phyloP scores from a whole-genome alignment of 257 asterid genomes.

The Solanum bulbocastanum region DNA sequence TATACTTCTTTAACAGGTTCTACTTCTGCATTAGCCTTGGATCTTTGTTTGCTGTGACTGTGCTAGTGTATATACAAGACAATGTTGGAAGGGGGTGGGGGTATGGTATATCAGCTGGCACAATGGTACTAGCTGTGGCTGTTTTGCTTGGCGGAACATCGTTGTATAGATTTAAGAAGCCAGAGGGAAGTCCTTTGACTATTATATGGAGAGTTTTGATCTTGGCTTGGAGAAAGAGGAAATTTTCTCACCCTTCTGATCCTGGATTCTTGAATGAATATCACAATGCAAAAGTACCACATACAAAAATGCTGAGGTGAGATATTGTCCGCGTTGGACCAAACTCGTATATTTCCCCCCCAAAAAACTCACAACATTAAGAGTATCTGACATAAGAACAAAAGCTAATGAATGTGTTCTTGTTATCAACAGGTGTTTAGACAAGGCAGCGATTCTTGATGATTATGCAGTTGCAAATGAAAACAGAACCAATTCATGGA shows the following conservation, averaged over 20 bases:
- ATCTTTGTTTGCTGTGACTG: slow-evolving; percentile 4
- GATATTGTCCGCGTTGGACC: background rate
- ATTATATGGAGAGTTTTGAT: background rate
- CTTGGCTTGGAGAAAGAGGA: slow-evolving; percentile 3
- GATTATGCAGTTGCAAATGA: slow-evolving; percentile 6
- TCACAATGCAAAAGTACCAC: slow-evolving; percentile 38
- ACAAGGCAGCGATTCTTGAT: slow-evolving; percentile 61
- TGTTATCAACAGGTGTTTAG: slow-evolving; percentile 41
- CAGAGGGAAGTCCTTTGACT: slow-evolving; percentile 12
- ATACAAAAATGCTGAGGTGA: slow-evolving; percentile 42
- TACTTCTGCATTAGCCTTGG: slow-evolving; percentile 6
- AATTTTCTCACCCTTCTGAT: slow-evolving; percentile 24
- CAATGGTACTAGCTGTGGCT: background rate
- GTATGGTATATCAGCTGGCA: slow-evolving; percentile 3
- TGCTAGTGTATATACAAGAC: slow-evolving; percentile 8
- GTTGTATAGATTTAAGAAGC: slow-evolving; percentile 2
- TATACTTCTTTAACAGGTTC: slow-evolving; percentile 8
- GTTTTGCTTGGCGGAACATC: slow-evolving; percentile 2
- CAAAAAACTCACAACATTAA: background rate
- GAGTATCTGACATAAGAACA: background rate
- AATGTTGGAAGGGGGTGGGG: slow-evolving; percentile 14
- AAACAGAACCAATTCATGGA: slow-evolving; percentile 3
- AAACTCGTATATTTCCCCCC: background rate
- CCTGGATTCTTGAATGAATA: slow-evolving; percentile 43
- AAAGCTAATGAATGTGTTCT: background rate